These are phyloP conservation scores for Aureobasidium sp. DNA, from an alignment of 2,329 filamentous ascomycete genomes.

Conservation along the genomic window DNA sequence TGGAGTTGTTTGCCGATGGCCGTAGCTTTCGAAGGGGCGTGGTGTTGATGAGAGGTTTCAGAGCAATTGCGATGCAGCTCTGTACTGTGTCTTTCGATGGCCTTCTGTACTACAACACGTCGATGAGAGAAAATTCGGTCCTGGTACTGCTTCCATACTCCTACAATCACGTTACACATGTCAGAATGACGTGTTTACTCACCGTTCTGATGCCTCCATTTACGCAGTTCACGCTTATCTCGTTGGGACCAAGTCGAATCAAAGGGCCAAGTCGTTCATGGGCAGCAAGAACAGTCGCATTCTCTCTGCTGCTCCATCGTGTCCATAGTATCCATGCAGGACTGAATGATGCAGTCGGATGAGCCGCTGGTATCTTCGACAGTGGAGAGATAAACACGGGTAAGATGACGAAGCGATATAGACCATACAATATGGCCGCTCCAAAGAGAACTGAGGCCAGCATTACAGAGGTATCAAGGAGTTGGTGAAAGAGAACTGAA, in stretches of 20 bases:
- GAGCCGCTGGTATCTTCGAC: constrained; percentile 56
- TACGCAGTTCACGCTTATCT: constrained; percentile 61
- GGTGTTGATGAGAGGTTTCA: background rate
- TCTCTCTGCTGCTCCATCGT: constrained; percentile 54
- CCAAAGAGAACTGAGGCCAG: background rate
- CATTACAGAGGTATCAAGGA: background rate
- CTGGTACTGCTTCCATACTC: background rate
- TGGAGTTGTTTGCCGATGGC: too few species aligned
- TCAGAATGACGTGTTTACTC: background rate
- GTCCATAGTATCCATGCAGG: constrained; percentile 59
- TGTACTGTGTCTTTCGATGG: background rate
- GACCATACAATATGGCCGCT: background rate
- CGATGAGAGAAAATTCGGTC: too few species aligned
- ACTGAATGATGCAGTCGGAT: constrained; percentile 56
- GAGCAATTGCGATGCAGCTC: background rate
- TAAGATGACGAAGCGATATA: constrained; percentile 36
- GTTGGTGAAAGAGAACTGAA: background rate
- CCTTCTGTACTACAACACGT: background rate
- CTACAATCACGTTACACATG: too few species aligned
- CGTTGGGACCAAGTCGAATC: constrained; percentile 54
- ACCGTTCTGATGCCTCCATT: constrained; percentile 52
- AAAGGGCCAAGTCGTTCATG: constrained; percentile 52
- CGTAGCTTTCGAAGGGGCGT: too few species aligned
- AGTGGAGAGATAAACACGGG: constrained; percentile 53
- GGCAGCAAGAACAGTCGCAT: constrained; percentile 51